Base-by-base conservation (phyloP, 192 early-diverging fungal species). In the Umbelopsis sp. region DNA sequence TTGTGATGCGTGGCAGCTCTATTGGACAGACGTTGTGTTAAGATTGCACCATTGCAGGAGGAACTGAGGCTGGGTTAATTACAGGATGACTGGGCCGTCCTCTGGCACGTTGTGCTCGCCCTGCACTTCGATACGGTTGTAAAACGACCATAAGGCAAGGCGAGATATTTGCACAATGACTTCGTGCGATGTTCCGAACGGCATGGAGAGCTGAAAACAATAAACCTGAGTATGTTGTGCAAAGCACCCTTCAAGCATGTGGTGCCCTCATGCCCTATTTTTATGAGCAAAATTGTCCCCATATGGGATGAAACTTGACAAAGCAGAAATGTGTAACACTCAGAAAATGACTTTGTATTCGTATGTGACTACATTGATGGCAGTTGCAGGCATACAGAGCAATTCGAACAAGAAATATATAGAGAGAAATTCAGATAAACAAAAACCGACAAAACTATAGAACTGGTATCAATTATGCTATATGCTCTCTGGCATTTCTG, bases 1-100 rank as follows among this genome's bases (percentile, higher is more conserved):
- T 86, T 86, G 51, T 78, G 80, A 70, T 83, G 82, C 3, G 82
- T 83, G 0, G 76, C 72, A 25, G 77, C 70, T 37, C 77, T 80
- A 47, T 30, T 48, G 15, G 47, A 50, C 23, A 23, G n/a, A 10
- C 58, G 15, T 13, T 49, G 64, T 49, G 64, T 71, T 47, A 71
- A 11, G 21, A 53, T 23, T 4, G 46, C 3, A 30, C 35, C 1
- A 21, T 25, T 46, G 18, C 4, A 33, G 27, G 44, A 30, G 46
- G 3, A 20, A 10, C 22, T 22, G 45, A 55, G 30, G n/a, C 44
- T 47, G 30, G 33, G 21, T 27, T 18, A 23, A 44, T 68, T 78
- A 83, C 82, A 72, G 68, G 61, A 83, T 78, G 58, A 76, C 15
- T 3, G 81, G 81, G 41, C 61, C 71, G 64, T 78, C 81, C 45